These are phyloP conservation scores for Barnettozyma pratensis DNA, from an alignment of 805 yeast genomes.

Conservation along the genomic window DNA sequence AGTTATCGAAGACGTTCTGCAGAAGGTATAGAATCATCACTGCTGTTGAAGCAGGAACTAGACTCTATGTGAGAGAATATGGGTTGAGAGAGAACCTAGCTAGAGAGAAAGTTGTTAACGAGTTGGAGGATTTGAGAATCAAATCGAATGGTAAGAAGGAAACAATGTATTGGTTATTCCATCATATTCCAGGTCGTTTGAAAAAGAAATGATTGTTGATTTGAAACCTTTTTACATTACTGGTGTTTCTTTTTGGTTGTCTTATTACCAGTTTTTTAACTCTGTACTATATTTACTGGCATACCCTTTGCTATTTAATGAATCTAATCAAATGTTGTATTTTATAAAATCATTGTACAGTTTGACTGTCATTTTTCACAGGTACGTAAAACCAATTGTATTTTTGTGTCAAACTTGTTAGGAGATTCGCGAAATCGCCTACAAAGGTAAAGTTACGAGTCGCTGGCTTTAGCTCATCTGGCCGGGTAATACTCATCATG, in stretches of 20 bases:
- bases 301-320: not conserved
- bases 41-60: slow-evolving; percentile 23
- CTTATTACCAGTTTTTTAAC: not conserved
- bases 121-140: slow-evolving; percentile 20
- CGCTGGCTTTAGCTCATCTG: slow-evolving; percentile 2
- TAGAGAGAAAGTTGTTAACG: slow-evolving; percentile 19
- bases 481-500: not conserved
- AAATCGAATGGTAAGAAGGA: slow-evolving; percentile 24
- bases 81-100: slow-evolving; percentile 19
- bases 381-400: too few species aligned
- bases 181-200: slow-evolving; percentile 23
- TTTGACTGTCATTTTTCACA: too few species aligned
- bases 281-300: not conserved
- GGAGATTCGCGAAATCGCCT: too few species aligned
- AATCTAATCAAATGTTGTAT: not conserved
- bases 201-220: slow-evolving; percentile 16
- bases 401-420: not conserved
- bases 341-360: too few species aligned
- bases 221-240: not conserved
- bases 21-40: slow-evolving; percentile 23
- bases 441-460: too few species aligned
- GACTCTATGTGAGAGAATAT: slow-evolving; percentile 14
- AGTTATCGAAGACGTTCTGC: slow-evolving; percentile 22
- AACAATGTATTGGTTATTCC: slow-evolving; percentile 28
- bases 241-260: not conserved